A percentile compares a stretch with the other conserved stretches of the same genome.
Evolutionary conservation across 176 grass and related monocot genomes (phyloP).

Genomic region (Hyparrhenia diplandra): DNA sequence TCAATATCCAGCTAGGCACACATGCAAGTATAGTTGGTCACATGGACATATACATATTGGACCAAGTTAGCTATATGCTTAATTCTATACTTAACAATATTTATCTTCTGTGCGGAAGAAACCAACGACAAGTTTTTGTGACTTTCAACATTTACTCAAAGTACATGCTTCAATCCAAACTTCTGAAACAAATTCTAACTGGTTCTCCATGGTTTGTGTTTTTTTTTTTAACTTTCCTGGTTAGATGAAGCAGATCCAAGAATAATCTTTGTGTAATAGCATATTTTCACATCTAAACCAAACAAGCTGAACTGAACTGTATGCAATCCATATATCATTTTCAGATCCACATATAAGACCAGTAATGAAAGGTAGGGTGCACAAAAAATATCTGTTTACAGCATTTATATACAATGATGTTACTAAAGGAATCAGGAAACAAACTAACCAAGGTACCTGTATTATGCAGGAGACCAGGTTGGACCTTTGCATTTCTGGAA

Average conservation of each 20-base stretch:
- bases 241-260: neutral
- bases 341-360: slow-evolving; percentile 1
- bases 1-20: neutral
- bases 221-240: neutral
- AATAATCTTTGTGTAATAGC: neutral
- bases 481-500: slow-evolving; percentile 97
- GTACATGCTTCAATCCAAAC: neutral
- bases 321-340: neutral
- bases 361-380: neutral
- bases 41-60: neutral
- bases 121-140: neutral
- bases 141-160: neutral
- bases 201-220: neutral
- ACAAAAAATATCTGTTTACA: neutral
- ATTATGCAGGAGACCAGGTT: slow-evolving; percentile 90
- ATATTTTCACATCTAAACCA: neutral
- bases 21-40: neutral
- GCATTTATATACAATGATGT: neutral
- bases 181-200: neutral
- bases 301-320: neutral
- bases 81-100: neutral
- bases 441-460: slow-evolving; percentile 53
- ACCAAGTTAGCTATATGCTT: neutral
- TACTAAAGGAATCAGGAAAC: slow-evolving; percentile 16
- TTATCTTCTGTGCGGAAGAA: neutral